A percentile compares a stretch with the other conserved stretches of the same genome.
These are phyloP conservation scores for Fusarium sp. DNA, from an alignment of 2,329 filamentous ascomycete genomes.

Conservation along the genomic window DNA sequence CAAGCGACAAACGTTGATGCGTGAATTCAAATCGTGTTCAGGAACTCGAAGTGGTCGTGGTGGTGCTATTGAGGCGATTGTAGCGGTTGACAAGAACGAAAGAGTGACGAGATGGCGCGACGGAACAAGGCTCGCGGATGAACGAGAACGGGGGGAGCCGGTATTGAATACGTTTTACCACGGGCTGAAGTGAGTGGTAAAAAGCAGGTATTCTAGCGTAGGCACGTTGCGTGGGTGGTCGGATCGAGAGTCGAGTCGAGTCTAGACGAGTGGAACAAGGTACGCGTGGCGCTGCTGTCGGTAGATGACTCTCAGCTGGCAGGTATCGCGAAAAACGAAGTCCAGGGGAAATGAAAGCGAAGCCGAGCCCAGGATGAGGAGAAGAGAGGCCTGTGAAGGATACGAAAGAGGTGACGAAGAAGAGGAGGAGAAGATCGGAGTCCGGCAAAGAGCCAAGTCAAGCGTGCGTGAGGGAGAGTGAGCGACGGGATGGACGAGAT, in stretches of 20 bases:
- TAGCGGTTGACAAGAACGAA: neutral
- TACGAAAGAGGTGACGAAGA: neutral
- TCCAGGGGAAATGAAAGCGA: neutral
- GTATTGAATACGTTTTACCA: slow-evolving; percentile 7
- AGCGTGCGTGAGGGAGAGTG: neutral
- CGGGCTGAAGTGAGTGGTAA: slow-evolving; percentile 1
- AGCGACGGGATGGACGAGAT: slow-evolving; percentile 1
- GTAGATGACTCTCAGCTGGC: neutral
- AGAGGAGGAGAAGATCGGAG: slow-evolving; percentile 15
- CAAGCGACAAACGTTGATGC: neutral
- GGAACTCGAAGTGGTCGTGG: neutral
- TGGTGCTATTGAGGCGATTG: neutral
- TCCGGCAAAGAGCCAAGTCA: slow-evolving; percentile 20
- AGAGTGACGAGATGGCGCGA: slow-evolving; percentile 5
- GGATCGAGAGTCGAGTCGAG: slow-evolving; percentile 10
- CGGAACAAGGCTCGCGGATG: neutral
- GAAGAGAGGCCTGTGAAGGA: neutral
- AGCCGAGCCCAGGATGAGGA: neutral
- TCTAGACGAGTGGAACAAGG: slow-evolving; percentile 11
- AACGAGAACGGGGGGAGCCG: slow-evolving; percentile 7
- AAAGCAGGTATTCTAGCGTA: slow-evolving; percentile 11
- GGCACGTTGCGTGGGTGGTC: slow-evolving; percentile 15
- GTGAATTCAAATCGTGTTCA: slow-evolving; percentile 2
- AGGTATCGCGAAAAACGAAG: slow-evolving; percentile 4
- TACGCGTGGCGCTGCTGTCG: slow-evolving; percentile 28